Percentiles rank a stretch among this genome's conserved stretches.
phyloP scores from a whole-genome alignment of 1,139 yeast genomes.

The Saccharomyces pastorianus region DNA sequence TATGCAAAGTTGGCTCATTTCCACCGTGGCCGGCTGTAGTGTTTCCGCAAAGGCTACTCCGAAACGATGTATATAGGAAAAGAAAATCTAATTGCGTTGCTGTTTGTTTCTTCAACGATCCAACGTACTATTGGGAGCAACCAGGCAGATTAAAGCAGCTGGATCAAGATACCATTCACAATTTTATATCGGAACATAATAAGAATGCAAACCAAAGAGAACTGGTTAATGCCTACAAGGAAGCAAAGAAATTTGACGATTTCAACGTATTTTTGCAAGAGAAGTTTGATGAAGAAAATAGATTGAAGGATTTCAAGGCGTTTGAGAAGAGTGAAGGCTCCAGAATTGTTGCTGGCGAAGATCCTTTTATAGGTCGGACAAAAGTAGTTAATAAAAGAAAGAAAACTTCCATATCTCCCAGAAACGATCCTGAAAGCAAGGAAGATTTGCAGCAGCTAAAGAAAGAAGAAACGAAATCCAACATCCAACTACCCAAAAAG shows the following conservation, averaged over 20 bases:
- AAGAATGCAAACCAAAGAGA: slow-evolving; percentile 17
- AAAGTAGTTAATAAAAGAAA: slow-evolving; percentile 1
- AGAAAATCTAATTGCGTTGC: slow-evolving; percentile 25
- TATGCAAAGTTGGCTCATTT: slow-evolving; percentile 32
- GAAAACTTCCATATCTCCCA: slow-evolving; percentile 1
- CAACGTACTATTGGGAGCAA: slow-evolving; percentile 32
- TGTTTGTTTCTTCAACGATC: slow-evolving; percentile 33
- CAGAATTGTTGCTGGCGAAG: slow-evolving; percentile 22
- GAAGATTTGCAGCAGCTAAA: neutral
- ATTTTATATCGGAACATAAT: slow-evolving; percentile 14
- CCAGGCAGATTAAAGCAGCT: slow-evolving; percentile 25
- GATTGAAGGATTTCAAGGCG: slow-evolving; percentile 20
- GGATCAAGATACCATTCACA: slow-evolving; percentile 11
- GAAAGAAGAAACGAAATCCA: neutral
- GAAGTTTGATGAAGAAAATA: slow-evolving; percentile 21
- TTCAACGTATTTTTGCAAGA: slow-evolving; percentile 22
- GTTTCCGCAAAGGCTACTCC: slow-evolving; percentile 29
- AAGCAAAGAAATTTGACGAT: slow-evolving; percentile 22
- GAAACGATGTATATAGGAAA: slow-evolving; percentile 27
- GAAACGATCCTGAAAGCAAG: neutral
- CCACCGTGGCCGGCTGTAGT: slow-evolving; percentile 36
- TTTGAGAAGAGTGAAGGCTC: slow-evolving; percentile 10
- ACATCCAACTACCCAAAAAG: neutral
- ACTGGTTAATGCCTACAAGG: slow-evolving; percentile 25
- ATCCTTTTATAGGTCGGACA: slow-evolving; percentile 19